Evolutionary conservation across 257 asterid genomes (phyloP).

Genomic region (Penstemon barbatus): DNA sequence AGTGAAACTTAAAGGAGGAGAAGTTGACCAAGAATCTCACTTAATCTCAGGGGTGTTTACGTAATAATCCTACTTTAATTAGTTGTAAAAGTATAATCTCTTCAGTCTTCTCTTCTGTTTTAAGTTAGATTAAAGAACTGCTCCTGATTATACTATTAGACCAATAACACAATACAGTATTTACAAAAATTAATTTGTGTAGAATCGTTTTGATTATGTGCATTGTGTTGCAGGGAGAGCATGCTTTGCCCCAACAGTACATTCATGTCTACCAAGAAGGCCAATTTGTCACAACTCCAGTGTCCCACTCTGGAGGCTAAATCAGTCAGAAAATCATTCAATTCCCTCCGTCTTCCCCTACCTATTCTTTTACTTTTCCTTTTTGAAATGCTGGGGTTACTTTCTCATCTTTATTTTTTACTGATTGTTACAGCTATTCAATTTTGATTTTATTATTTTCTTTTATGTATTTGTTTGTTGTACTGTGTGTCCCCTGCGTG

Average conservation of each 20-base stretch:
- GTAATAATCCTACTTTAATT: not conserved
- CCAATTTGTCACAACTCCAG: slow-evolving; percentile 77
- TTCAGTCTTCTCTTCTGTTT: not conserved
- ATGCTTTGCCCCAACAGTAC: slow-evolving; percentile 89
- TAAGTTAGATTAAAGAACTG: not conserved
- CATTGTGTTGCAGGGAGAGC: slow-evolving; percentile 65
- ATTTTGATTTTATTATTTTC: slow-evolving; percentile 13
- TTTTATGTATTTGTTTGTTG: slow-evolving; percentile 24
- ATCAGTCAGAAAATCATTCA: not conserved
- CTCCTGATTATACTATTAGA: not conserved
- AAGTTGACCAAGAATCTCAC: no score
- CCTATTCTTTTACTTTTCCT: slow-evolving; percentile 24
- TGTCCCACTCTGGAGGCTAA: slow-evolving; percentile 91
- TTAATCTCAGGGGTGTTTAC: no score
- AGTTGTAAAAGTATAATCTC: not conserved
- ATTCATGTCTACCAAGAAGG: slow-evolving; percentile 77
- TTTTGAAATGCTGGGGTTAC: slow-evolving; percentile 29
- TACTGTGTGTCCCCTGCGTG: slow-evolving; percentile 20
- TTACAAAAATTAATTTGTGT: not conserved
- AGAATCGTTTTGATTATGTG: not conserved
- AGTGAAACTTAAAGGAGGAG: no score
- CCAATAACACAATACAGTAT: not conserved
- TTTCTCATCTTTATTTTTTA: slow-evolving; percentile 18
- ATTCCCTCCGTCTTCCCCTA: slow-evolving; percentile 9
- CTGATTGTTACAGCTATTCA: slow-evolving; percentile 13